Conservation (phyloP, 345 rosid species). For the Geranium rotundifolium region DNA sequence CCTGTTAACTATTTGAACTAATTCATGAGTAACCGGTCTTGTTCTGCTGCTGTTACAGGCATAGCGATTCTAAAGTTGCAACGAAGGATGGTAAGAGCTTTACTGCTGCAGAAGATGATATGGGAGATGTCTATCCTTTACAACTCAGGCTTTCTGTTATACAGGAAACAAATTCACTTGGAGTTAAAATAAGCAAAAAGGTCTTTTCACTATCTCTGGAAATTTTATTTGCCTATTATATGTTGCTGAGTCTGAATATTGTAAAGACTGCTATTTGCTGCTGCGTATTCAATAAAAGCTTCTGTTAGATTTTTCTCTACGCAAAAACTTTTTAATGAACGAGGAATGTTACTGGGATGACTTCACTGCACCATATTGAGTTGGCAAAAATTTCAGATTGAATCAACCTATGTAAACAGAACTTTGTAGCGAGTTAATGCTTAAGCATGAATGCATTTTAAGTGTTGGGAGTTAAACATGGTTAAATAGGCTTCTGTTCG, state of each 20-base stretch:
- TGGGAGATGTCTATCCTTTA: conserved; percentile 89
- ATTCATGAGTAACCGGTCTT: background rate
- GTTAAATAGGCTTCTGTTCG: no score
- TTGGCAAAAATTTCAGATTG: no score
- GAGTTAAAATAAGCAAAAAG: conserved; percentile 87
- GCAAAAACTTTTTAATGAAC: background rate
- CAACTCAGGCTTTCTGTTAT: conserved; percentile 70
- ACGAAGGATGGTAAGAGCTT: conserved; percentile 56
- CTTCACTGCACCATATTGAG: no score
- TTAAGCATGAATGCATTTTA: no score
- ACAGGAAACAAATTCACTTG: conserved; percentile 53
- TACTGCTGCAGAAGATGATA: conserved; percentile 77
- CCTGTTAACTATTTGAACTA: background rate
- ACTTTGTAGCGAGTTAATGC: no score
- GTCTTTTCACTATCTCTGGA: conserved; percentile 15
- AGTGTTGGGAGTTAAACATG: no score
- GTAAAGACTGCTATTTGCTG: background rate
- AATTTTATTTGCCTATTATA: background rate
- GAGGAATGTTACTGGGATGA: background rate
- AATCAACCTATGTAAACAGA: no score
- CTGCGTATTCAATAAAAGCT: background rate
- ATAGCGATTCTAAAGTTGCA: conserved; percentile 60
- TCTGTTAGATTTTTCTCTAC: background rate
- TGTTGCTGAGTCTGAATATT: background rate
- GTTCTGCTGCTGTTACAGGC: conserved; percentile 38